phyloP scores from a whole-genome alignment of 345 rosid species.

The Eucalyptus erythrocorys region DNA sequence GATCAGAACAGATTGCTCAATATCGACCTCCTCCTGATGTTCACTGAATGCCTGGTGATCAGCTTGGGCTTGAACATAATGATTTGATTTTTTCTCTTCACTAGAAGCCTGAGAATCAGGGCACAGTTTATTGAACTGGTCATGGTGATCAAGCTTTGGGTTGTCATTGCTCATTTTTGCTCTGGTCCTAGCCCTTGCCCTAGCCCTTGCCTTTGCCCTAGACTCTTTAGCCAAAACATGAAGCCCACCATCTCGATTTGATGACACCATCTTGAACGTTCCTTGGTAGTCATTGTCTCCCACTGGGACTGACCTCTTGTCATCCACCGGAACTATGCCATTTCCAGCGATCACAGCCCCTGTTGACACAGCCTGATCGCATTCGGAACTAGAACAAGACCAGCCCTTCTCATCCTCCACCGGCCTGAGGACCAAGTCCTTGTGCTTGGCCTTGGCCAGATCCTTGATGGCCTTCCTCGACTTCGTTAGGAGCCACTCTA shows the following conservation, averaged over 20 bases:
- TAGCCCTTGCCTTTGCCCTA: constrained; percentile 46
- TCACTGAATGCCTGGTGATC: neutral
- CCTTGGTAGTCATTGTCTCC: neutral
- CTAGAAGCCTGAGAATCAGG: constrained; percentile 1
- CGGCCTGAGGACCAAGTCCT: neutral
- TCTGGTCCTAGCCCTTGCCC: constrained; percentile 42
- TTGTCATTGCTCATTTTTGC: constrained; percentile 14
- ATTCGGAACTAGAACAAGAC: constrained; percentile 2
- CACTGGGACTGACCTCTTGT: neutral
- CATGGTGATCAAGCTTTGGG: neutral
- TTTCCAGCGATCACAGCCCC: neutral
- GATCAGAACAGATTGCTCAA: neutral
- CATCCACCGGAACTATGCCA: neutral
- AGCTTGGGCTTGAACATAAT: neutral
- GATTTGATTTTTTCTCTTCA: neutral
- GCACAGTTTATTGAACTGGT: neutral
- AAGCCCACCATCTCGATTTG: neutral
- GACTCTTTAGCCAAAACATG: constrained; percentile 12
- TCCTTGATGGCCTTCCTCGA: constrained; percentile 50
- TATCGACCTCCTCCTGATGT: neutral
- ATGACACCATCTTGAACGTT: neutral
- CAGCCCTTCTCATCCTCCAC: neutral
- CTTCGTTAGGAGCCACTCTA: constrained; percentile 64
- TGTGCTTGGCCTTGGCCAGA: constrained; percentile 5
- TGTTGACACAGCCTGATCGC: neutral